phyloP scores from a whole-genome alignment of 2,329 filamentous ascomycete genomes.

The Rhynchosporium secalis region DNA sequence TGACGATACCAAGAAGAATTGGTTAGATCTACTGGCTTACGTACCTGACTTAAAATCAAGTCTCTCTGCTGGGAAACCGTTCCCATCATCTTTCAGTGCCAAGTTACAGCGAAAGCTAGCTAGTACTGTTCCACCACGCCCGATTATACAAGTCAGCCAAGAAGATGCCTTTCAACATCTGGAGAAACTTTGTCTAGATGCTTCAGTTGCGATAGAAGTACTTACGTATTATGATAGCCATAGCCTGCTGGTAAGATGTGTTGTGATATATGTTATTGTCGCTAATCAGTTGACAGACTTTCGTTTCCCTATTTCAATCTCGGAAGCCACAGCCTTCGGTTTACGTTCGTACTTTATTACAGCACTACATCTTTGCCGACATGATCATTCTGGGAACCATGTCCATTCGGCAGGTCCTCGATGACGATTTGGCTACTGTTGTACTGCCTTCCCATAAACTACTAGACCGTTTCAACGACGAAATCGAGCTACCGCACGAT shows the following conservation, averaged over 20 bases:
- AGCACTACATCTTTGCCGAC: slow-evolving; percentile 72
- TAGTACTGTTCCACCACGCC: slow-evolving; percentile 89
- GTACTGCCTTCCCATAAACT: slow-evolving; percentile 71
- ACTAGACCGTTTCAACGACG: slow-evolving; percentile 72
- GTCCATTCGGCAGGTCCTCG: slow-evolving; percentile 72
- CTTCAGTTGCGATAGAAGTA: slow-evolving; percentile 65
- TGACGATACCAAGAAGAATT: slow-evolving; percentile 44
- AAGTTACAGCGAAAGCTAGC: slow-evolving; percentile 91
- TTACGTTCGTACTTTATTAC: slow-evolving; percentile 78
- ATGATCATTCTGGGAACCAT: slow-evolving; percentile 68
- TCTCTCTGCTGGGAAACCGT: slow-evolving; percentile 60
- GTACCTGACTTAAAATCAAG: slow-evolving; percentile 60
- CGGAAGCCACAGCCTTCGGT: slow-evolving; percentile 80
- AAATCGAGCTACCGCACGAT: slow-evolving; percentile 72
- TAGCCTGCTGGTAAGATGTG: slow-evolving; percentile 63
- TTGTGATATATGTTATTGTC: neutral
- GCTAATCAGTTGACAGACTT: slow-evolving; percentile 53
- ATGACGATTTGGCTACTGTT: slow-evolving; percentile 77
- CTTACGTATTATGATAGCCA: slow-evolving; percentile 67
- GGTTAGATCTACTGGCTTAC: slow-evolving; percentile 43
- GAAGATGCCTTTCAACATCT: slow-evolving; percentile 71
- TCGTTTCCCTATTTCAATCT: slow-evolving; percentile 72
- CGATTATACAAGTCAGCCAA: slow-evolving; percentile 77
- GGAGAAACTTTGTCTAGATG: slow-evolving; percentile 69
- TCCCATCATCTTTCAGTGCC: slow-evolving; percentile 80